Conservation (phyloP, 805 yeast species). For the Debaryomyces prosopidis region DNA sequence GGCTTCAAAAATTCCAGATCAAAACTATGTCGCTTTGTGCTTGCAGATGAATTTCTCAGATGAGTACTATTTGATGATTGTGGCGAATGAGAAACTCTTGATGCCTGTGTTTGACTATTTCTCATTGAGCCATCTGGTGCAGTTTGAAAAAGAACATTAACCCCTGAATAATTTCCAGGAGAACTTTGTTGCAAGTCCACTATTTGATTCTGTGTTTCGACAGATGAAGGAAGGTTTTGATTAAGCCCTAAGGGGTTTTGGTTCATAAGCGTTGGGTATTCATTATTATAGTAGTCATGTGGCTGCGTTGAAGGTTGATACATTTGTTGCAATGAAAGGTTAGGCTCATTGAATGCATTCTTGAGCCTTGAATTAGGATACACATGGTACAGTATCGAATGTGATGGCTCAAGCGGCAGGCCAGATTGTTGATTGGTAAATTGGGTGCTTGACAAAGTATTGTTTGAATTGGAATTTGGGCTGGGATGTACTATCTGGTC, state of each 20-base stretch:
- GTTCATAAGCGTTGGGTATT: background rate
- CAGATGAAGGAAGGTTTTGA: background rate
- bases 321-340: constrained; percentile 6
- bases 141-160: background rate
- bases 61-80: constrained; percentile 8
- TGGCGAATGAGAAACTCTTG: constrained; percentile 5
- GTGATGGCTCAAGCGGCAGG: constrained; percentile 1
- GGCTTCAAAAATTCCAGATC: constrained; percentile 16
- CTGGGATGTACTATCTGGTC: constrained; percentile 1
- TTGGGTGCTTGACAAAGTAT: background rate
- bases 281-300: constrained; percentile 6
- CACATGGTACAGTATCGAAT: constrained; percentile 1
- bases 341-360: constrained; percentile 5
- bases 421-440: background rate
- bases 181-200: background rate
- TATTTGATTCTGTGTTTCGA: background rate
- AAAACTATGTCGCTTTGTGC: constrained; percentile 4
- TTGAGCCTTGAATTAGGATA: constrained; percentile 4
- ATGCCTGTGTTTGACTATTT: constrained; percentile 3
- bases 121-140: constrained; percentile 2
- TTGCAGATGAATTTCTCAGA: constrained; percentile 16
- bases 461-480: background rate
- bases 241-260: constrained; percentile 1
- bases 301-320: constrained; percentile 1
- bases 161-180: background rate